Evolutionary conservation across 2,329 filamentous ascomycete genomes (phyloP), one percentile per base, ranked within the genome.

Genomic region (Emydomyces testavorans): DNA sequence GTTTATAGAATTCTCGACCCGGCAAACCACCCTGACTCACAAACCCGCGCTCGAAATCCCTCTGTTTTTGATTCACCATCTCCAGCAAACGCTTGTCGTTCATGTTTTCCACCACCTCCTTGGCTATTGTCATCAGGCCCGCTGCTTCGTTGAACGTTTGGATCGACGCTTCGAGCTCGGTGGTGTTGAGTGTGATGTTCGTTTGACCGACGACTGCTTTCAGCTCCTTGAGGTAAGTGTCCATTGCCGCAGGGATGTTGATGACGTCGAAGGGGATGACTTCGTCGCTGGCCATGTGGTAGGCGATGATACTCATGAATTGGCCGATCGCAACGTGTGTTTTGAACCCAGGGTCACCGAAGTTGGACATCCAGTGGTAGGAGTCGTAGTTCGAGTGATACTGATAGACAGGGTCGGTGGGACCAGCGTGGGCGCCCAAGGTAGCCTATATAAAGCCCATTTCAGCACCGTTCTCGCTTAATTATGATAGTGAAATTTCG

Each of bases 291-390:
- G 64, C 58, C 29, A 71, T 56, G 51, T 69, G 66, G 52, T 70
- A 70, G 3, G 65, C 57, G 4, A 73, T 58, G 6, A 73, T 59
- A 0, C 66, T 59, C 2, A 71, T 55, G 48, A 66, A 70, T 48
- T 74, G 70, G 4, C 71, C 71, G 53, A 76, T 72, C 2, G 68
- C 70, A 6, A 66, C 65, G 54, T 76, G 73, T 1, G 68, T 65
- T 38, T 64, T 58, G 56, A 74, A 76, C 2, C 68, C 72, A 0
- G 71, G 71, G 54, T 76, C 73, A 4, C 71, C 73, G 49, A 67
- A 75, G 0, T 62, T 69, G 0, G 59, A 54, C 72, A 76, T 75
- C 73, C 73, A 76, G 50, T 70, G 65, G 51, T 72, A 74, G 26
- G 63, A 60, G 52, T 73, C 60, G 60, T 73, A 74, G 55, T 66